A percentile compares a stretch with the other conserved stretches of the same genome.
Conservation (phyloP, 1,284 basidiomycete genomes). For the Heterobasidion parviporum region DNA sequence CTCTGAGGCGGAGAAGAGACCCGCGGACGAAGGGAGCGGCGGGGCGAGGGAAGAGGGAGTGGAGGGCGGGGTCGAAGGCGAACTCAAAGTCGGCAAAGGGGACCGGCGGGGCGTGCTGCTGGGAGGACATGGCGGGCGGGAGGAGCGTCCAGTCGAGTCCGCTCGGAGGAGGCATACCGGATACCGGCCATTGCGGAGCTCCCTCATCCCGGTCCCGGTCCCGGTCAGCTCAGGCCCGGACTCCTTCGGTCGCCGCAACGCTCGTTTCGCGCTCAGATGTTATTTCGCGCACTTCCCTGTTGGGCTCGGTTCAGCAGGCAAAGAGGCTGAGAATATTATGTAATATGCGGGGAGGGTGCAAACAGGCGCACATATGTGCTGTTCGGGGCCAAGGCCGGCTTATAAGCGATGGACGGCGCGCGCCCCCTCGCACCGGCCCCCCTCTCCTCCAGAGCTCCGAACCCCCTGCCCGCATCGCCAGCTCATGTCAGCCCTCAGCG, state of each 20-base stretch:
- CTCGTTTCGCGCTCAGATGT: too few relatives aligned
- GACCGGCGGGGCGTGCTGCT: conserved; percentile 29
- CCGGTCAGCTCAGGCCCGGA: not conserved
- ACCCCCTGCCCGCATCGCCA: too few relatives aligned
- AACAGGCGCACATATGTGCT: not conserved
- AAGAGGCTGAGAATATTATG: too few relatives aligned
- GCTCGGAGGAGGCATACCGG: not conserved
- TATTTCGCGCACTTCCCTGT: too few relatives aligned
- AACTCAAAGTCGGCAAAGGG: conserved; percentile 60
- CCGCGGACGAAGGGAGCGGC: conserved; percentile 57
- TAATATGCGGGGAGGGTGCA: not conserved
- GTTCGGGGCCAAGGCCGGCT: not conserved
- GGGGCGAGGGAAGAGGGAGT: conserved; percentile 47
- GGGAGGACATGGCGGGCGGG: conserved; percentile 22
- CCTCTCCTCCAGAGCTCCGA: not conserved
- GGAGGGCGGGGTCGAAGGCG: conserved; percentile 48
- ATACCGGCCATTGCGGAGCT: not conserved
- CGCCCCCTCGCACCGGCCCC: not conserved
- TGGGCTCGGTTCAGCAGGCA: too few relatives aligned
- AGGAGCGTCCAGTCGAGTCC: conserved; percentile 5
- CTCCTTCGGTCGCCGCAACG: too few relatives aligned
- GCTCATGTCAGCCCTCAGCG: too few relatives aligned
- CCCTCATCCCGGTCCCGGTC: not conserved
- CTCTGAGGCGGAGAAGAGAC: conserved; percentile 66
- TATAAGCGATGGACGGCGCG: not conserved